Conservation (phyloP, 768 basidiomycete genomes). For the Lactarius hengduanensis region DNA sequence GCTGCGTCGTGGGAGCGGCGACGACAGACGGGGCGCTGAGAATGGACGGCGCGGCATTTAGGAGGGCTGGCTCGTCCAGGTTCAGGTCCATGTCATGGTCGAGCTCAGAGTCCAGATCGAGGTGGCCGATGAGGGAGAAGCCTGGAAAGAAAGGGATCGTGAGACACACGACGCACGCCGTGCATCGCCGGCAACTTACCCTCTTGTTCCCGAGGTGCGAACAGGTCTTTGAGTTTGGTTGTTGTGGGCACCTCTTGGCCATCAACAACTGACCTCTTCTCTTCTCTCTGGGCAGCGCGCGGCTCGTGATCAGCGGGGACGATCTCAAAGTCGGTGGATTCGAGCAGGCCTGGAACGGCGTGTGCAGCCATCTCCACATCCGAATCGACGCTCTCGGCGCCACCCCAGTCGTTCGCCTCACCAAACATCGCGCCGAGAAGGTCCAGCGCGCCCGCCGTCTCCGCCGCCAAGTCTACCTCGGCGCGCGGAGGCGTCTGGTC, state of each 20-base stretch:
- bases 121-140: conserved; percentile 74
- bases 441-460: conserved; percentile 47
- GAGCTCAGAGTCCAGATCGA: conserved; percentile 70
- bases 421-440: conserved; percentile 57
- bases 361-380: conserved; percentile 48
- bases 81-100: conserved; percentile 56
- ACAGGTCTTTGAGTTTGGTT: conserved; percentile 64
- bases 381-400: conserved; percentile 54
- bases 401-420: conserved; percentile 52
- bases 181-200: conserved; percentile 40
- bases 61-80: conserved; percentile 25
- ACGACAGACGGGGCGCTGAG: background rate
- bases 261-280: background rate
- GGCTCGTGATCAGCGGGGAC: conserved; percentile 9
- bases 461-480: conserved; percentile 37
- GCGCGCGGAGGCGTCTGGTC: conserved; percentile 12
- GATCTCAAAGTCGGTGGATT: conserved; percentile 31
- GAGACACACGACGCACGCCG: background rate
- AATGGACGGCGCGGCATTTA: background rate
- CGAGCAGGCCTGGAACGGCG: conserved; percentile 32
- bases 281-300: background rate
- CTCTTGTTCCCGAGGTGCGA: conserved; percentile 66
- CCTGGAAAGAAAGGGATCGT: conserved; percentile 41
- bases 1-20: background rate
- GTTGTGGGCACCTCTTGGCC: background rate